Percentiles rank a stretch among this genome's conserved stretches.
These are phyloP conservation scores for Glaciozyma martinii DNA, from an alignment of 768 basidiomycete genomes.

Conservation along the genomic window DNA sequence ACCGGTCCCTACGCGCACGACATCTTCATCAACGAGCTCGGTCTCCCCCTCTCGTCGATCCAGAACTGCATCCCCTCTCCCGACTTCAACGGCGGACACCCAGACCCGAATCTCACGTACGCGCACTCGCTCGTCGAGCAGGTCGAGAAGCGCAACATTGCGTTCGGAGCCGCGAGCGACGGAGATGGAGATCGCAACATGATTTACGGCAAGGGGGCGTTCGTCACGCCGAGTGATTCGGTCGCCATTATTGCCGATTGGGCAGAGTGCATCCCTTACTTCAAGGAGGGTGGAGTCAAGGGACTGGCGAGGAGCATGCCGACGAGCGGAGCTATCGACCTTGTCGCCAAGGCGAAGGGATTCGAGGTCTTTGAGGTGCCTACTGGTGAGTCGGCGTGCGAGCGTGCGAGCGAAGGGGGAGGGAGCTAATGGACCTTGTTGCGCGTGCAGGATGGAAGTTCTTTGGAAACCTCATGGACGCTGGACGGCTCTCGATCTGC, in stretches of 20 bases:
- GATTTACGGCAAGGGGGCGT: slow-evolving; percentile 97
- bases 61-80: slow-evolving; percentile 88
- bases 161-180: slow-evolving; percentile 92
- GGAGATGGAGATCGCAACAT: slow-evolving; percentile 98
- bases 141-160: slow-evolving; percentile 75
- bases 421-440: neutral
- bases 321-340: slow-evolving; percentile 90
- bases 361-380: slow-evolving; percentile 92
- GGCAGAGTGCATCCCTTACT: slow-evolving; percentile 82
- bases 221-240: slow-evolving; percentile 94
- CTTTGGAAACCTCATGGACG: slow-evolving; percentile 99
- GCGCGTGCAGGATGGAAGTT: slow-evolving; percentile 81
- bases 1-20: slow-evolving; percentile 91
- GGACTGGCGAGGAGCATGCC: slow-evolving; percentile 97
- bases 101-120: slow-evolving; percentile 96
- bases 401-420: neutral
- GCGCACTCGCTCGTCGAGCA: slow-evolving; percentile 86
- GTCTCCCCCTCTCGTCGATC: slow-evolving; percentile 65
- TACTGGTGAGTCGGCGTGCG: slow-evolving; percentile 53
- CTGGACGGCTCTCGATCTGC: slow-evolving; percentile 91
- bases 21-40: slow-evolving; percentile 73
- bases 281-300: slow-evolving; percentile 84
- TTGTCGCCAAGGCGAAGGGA: slow-evolving; percentile 87
- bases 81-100: slow-evolving; percentile 95
- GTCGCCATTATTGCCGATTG: slow-evolving; percentile 98